Evolutionary conservation across 2,329 filamentous ascomycete species (phyloP).

Genomic region (Alternaria triticimaculans): DNA sequence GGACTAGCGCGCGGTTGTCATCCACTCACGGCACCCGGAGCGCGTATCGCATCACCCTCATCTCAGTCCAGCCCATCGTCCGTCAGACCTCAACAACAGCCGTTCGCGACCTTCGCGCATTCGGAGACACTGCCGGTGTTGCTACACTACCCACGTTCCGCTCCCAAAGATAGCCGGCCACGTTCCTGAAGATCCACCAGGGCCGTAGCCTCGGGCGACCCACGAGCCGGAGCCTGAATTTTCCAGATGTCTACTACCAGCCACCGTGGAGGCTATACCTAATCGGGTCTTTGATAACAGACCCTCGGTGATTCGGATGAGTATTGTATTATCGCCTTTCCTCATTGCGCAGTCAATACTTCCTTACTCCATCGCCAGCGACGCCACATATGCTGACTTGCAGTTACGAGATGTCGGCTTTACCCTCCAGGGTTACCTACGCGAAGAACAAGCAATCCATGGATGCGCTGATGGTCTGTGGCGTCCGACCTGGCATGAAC

Average conservation of each 20-base stretch:
- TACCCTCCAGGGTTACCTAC: constrained; percentile 21
- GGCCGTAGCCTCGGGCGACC: background rate
- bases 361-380: constrained; percentile 3
- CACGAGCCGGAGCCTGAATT: background rate
- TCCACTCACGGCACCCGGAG: background rate
- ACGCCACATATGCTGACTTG: constrained; percentile 34
- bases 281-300: constrained; percentile 24
- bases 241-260: background rate
- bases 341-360: constrained; percentile 16
- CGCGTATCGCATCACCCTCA: constrained; percentile 14
- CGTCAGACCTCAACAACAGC: constrained; percentile 1
- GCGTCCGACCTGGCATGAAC: constrained; percentile 18
- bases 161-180: constrained; percentile 2
- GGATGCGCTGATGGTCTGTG: constrained; percentile 7
- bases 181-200: constrained; percentile 17
- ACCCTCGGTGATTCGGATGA: constrained; percentile 2
- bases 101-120: constrained; percentile 5
- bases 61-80: constrained; percentile 12
- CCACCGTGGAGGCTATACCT: constrained; percentile 5
- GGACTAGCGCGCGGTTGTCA: constrained; percentile 2
- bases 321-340: constrained; percentile 5
- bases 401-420: constrained; percentile 24
- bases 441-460: constrained; percentile 22
- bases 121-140: constrained; percentile 17
- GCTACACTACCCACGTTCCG: background rate